Evolutionary conservation across 176 grass and related monocot genomes (phyloP).

Genomic region (Rhynchospora pubera): DNA sequence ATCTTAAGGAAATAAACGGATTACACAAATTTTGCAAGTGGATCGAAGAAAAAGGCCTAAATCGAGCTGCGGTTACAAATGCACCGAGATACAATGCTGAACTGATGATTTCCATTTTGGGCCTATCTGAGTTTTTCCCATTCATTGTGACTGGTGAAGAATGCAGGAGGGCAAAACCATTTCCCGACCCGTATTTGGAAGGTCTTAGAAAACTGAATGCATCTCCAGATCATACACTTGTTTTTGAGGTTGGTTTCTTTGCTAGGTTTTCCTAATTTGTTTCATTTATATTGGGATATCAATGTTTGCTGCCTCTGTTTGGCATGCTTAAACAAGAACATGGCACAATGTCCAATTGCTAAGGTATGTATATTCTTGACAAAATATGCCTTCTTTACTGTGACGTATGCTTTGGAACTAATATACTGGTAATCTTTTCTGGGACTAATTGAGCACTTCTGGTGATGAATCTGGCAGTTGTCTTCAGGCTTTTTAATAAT

Average conservation of each 20-base stretch:
- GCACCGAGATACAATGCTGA: slow-evolving; percentile 68
- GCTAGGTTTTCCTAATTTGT: not conserved
- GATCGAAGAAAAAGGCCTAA: slow-evolving; percentile 37
- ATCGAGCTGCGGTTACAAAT: slow-evolving; percentile 69
- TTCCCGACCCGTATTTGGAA: slow-evolving; percentile 60
- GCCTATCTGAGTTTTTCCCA: slow-evolving; percentile 63
- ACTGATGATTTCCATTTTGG: slow-evolving; percentile 63
- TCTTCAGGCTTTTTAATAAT: not conserved
- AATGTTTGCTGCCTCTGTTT: not conserved
- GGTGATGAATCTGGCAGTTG: not conserved
- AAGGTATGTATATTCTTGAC: not conserved
- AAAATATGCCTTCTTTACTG: not conserved
- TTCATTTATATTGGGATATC: not conserved
- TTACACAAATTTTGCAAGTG: slow-evolving; percentile 48
- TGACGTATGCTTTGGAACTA: not conserved
- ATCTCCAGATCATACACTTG: slow-evolving; percentile 32
- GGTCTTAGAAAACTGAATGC: slow-evolving; percentile 45
- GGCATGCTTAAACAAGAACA: not conserved
- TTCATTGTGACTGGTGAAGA: slow-evolving; percentile 54
- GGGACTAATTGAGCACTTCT: not conserved
- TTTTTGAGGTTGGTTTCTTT: slow-evolving; percentile 42
- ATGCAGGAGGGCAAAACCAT: slow-evolving; percentile 45
- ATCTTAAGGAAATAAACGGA: slow-evolving; percentile 50
- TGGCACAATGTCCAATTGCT: not conserved
- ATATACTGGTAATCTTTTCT: not conserved